Percentiles rank a stretch among this genome's conserved stretches.
phyloP scores from a whole-genome alignment of 1,139 yeast genomes.

The Scheffersomyces illinoinensis region DNA sequence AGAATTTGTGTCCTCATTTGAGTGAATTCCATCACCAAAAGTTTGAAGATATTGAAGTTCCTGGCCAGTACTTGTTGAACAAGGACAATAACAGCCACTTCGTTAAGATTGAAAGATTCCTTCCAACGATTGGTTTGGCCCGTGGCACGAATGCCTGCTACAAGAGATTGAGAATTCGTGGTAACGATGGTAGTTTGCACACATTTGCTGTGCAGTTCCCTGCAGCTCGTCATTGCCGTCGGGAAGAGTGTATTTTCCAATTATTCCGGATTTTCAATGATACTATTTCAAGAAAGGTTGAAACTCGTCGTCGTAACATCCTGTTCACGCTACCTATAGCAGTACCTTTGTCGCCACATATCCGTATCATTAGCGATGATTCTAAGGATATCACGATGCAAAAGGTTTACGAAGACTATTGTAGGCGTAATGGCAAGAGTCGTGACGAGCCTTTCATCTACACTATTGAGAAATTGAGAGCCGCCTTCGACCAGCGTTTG shows the following conservation, averaged over 20 bases:
- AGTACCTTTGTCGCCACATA: slow-evolving; percentile 92
- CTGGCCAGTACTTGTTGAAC: slow-evolving; percentile 88
- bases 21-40: slow-evolving; percentile 98
- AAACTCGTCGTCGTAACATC: slow-evolving; percentile 82
- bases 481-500: slow-evolving; percentile 88
- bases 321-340: slow-evolving; percentile 89
- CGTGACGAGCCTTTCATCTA: slow-evolving; percentile 91
- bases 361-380: slow-evolving; percentile 86
- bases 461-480: slow-evolving; percentile 82
- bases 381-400: slow-evolving; percentile 78
- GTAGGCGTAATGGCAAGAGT: slow-evolving; percentile 70
- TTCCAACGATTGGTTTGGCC: slow-evolving; percentile 85
- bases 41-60: slow-evolving; percentile 96
- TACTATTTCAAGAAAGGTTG: slow-evolving; percentile 76
- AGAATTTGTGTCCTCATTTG: slow-evolving; percentile 89
- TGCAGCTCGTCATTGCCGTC: slow-evolving; percentile 94
- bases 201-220: slow-evolving; percentile 97
- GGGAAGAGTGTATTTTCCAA: slow-evolving; percentile 94
- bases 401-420: slow-evolving; percentile 84
- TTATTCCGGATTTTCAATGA: slow-evolving; percentile 86
- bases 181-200: slow-evolving; percentile 90
- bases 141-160: slow-evolving; percentile 94
- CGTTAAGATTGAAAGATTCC: slow-evolving; percentile 86
- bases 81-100: slow-evolving; percentile 87
- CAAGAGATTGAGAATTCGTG: slow-evolving; percentile 85